These are phyloP conservation scores for Tripidium arundinaceum DNA, from an alignment of 202 grass and related monocot genomes.

Conservation along the genomic window DNA sequence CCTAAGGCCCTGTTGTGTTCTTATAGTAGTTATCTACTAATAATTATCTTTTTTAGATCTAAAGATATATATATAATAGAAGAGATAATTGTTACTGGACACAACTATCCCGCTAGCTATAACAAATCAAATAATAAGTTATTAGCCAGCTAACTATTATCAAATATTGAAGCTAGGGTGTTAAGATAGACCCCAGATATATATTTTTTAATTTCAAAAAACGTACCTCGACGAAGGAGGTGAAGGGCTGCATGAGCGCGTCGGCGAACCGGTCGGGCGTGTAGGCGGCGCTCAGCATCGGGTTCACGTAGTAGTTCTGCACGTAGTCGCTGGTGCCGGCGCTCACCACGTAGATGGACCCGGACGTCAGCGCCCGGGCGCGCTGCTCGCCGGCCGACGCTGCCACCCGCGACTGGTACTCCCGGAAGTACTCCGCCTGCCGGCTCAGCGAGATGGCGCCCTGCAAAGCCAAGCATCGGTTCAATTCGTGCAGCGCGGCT, in stretches of 20 bases:
- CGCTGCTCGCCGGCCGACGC: constrained; percentile 44
- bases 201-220: no score
- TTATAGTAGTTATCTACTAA: no score
- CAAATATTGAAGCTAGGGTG: no score
- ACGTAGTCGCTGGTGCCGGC: constrained; percentile 87
- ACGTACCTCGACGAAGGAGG: constrained; percentile 70
- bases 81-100: no score
- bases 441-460: constrained; percentile 62
- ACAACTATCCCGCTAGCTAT: no score
- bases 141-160: no score
- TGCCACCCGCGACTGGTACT: constrained; percentile 62
- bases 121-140: no score
- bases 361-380: constrained; percentile 53
- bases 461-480: constrained; percentile 31
- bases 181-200: no score
- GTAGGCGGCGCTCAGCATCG: constrained; percentile 47
- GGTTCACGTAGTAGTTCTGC: constrained; percentile 97
- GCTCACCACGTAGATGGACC: constrained; percentile 76
- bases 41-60: no score
- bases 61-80: no score
- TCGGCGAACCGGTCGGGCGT: constrained; percentile 69
- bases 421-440: constrained; percentile 63
- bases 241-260: constrained; percentile 66
- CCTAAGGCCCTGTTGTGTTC: no score
- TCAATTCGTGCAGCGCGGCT: no score